These are phyloP conservation scores for Colletotrichum karsti DNA, from an alignment of 2,329 filamentous ascomycete genomes.

Conservation along the genomic window DNA sequence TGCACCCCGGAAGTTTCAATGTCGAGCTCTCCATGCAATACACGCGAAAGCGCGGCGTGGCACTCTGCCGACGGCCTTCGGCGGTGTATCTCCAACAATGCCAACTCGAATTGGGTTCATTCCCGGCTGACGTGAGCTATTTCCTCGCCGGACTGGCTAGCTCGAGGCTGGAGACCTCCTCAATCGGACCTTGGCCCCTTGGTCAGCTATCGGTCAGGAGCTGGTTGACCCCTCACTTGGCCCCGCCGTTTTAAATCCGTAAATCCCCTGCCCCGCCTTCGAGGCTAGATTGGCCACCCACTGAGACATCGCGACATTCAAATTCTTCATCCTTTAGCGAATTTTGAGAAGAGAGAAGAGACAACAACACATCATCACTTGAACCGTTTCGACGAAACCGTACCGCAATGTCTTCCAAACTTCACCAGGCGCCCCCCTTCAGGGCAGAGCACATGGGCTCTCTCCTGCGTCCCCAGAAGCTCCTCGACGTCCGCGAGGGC, in stretches of 20 bases:
- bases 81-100: not conserved
- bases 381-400: accelerated
- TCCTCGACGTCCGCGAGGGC: constrained; percentile 63
- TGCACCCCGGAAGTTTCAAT: constrained; percentile 20
- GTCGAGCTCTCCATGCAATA: no score
- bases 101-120: not conserved
- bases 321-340: not conserved
- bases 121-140: constrained; percentile 11
- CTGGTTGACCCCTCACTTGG: constrained; percentile 19
- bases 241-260: constrained; percentile 11
- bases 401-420: constrained; percentile 13
- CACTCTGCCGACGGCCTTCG: not conserved
- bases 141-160: not conserved
- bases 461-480: constrained; percentile 69
- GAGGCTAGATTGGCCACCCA: not conserved
- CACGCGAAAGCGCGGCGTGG: not conserved
- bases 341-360: not conserved
- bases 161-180: not conserved
- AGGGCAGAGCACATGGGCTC: constrained; percentile 81
- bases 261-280: constrained; percentile 16
- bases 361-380: not conserved
- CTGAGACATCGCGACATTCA: not conserved
- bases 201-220: constrained; percentile 9
- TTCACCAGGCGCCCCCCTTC: constrained; percentile 60
- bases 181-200: constrained; percentile 1